These are phyloP conservation scores for Trichoderma sp. DNA, from an alignment of 2,329 filamentous ascomycete species.

Conservation along the genomic window DNA sequence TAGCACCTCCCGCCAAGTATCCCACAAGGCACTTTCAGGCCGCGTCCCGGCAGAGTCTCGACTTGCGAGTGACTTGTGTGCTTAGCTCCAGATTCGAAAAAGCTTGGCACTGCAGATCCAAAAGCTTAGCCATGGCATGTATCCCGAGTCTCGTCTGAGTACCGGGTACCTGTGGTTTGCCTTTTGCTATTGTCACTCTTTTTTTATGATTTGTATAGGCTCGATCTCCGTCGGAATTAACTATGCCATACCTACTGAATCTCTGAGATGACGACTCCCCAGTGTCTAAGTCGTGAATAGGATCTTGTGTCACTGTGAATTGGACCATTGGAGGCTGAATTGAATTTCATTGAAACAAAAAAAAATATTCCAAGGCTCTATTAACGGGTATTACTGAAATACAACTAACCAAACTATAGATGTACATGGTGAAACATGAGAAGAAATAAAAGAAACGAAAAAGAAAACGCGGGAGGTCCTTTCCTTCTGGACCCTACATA, in stretches of 20 bases:
- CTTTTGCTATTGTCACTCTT: not conserved
- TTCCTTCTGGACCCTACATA: not conserved
- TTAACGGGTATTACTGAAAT: not conserved
- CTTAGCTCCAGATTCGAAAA: slow-evolving; percentile 20
- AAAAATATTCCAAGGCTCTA: not conserved
- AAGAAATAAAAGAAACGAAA: not conserved
- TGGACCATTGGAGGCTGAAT: not conserved
- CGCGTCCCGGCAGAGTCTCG: not conserved
- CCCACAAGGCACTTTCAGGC: not conserved
- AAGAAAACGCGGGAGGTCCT: not conserved
- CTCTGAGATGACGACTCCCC: not conserved
- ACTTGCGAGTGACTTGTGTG: not conserved
- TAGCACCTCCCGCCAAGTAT: not conserved
- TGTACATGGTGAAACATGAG: not conserved
- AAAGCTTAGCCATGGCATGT: slow-evolving; percentile 7
- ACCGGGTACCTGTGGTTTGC: not conserved
- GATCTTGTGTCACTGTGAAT: not conserved
- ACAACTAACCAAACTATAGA: not conserved
- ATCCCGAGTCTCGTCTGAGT: not conserved
- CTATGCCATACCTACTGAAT: not conserved
- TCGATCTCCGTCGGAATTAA: slow-evolving; percentile 1
- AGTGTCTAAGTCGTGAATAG: not conserved
- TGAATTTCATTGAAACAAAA: not conserved
- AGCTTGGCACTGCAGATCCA: slow-evolving; percentile 18
- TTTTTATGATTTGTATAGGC: not conserved